These are phyloP conservation scores for Arthrinium phaeospermum DNA, from an alignment of 2,329 filamentous ascomycete genomes.

Conservation along the genomic window DNA sequence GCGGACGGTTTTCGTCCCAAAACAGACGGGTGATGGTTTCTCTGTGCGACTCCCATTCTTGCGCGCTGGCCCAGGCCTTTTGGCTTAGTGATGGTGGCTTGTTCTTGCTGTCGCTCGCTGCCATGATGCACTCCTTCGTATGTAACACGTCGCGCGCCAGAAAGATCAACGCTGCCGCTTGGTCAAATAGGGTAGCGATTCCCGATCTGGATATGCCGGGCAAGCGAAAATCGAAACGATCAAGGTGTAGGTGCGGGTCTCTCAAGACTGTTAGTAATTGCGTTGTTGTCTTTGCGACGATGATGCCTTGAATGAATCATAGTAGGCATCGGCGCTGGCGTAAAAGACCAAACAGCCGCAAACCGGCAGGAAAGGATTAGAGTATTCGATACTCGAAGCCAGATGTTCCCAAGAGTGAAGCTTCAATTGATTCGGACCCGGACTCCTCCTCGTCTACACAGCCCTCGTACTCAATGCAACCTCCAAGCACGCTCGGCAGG, in stretches of 20 bases:
- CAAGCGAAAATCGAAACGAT: background rate
- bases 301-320: constrained; percentile 2
- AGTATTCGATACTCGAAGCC: background rate
- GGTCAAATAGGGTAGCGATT: background rate
- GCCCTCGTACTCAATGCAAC: background rate
- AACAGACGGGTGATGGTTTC: constrained; percentile 23
- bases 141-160: background rate
- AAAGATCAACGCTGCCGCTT: background rate
- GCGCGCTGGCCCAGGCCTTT: constrained; percentile 23
- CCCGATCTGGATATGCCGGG: background rate
- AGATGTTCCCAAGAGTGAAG: background rate
- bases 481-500: background rate
- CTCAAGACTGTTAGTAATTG: background rate
- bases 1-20: constrained; percentile 22
- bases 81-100: background rate
- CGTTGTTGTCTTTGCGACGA: constrained; percentile 11
- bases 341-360: background rate
- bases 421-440: background rate
- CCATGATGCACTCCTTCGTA: background rate
- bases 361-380: too few species aligned
- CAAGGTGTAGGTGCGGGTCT: background rate
- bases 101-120: background rate
- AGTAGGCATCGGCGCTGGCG: background rate
- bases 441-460: background rate
- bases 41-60: constrained; percentile 23